Conservation (phyloP, 306 rosid species). For the Trifolium repens region DNA sequence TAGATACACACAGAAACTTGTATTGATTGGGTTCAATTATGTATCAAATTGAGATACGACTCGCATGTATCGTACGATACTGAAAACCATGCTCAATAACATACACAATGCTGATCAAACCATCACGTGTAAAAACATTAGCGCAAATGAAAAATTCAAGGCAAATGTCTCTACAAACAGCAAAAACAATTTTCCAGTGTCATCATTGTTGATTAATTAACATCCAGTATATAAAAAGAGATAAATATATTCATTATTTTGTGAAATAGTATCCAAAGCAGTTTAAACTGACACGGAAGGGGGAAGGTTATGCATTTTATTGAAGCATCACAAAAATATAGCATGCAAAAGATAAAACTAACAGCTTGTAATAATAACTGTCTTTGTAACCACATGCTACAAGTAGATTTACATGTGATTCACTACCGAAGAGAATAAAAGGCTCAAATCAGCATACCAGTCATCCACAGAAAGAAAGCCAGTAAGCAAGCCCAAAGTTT, state of each 20-base stretch:
- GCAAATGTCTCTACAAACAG: constrained; percentile 27
- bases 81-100: constrained; percentile 3
- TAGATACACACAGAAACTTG: background rate
- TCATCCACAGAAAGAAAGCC: constrained; percentile 93
- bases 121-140: background rate
- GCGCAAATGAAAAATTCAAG: constrained; percentile 16
- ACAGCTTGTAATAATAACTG: constrained; percentile 6
- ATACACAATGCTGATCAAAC: constrained; percentile 5
- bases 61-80: background rate
- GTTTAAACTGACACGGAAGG: background rate
- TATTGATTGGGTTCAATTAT: constrained; percentile 1
- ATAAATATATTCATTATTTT: background rate
- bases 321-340: background rate
- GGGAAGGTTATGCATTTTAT: background rate
- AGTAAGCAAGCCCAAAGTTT: constrained; percentile 86
- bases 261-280: constrained; percentile 22
- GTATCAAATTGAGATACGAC: background rate
- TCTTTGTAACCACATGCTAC: constrained; percentile 9
- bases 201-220: constrained; percentile 13
- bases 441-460: constrained; percentile 60
- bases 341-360: constrained; percentile 5
- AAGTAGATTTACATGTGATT: background rate
- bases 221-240: constrained; percentile 12
- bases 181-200: background rate
- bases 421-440: no score